phyloP scores from a whole-genome alignment of 208 protist species.

The Crithidia brevicula region DNA sequence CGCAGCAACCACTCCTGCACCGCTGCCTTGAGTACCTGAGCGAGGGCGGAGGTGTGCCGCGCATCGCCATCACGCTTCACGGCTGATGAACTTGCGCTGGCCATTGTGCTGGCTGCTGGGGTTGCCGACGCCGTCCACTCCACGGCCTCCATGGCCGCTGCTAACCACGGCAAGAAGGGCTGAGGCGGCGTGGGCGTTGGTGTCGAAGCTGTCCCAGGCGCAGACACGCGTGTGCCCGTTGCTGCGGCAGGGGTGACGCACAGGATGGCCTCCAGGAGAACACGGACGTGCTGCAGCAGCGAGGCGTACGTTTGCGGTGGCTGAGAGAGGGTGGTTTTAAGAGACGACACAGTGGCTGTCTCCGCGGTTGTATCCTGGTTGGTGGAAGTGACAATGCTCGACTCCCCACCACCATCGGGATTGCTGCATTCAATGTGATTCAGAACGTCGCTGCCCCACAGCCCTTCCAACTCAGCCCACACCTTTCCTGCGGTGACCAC shows the following conservation, averaged over 20 bases:
- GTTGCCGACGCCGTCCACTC: constrained; percentile 16
- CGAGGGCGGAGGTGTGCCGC: constrained; percentile 9
- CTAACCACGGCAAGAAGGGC: constrained; percentile 28
- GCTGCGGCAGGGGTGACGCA: background rate
- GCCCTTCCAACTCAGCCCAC: constrained; percentile 30
- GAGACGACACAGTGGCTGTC: background rate
- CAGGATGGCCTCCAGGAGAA: constrained; percentile 25
- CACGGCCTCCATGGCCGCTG: constrained; percentile 16
- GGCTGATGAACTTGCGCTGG: background rate
- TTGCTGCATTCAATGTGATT: background rate
- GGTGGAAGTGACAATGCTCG: background rate
- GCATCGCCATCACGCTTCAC: background rate
- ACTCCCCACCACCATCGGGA: background rate
- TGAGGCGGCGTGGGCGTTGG: background rate
- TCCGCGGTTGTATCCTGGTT: background rate
- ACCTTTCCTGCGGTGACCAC: constrained; percentile 27
- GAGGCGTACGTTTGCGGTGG: constrained; percentile 25
- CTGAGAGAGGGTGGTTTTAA: constrained; percentile 26
- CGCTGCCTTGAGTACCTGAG: constrained; percentile 28
- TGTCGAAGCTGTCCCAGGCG: background rate
- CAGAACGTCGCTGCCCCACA: constrained; percentile 13
- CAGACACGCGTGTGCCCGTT: background rate
- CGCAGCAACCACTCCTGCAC: constrained; percentile 45
- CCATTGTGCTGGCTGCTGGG: too few species aligned
- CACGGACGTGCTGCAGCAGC: constrained; percentile 24